Evolutionary conservation across 2,329 filamentous ascomycete species (phyloP).

Genomic region (Emmonsiellopsis sp.): DNA sequence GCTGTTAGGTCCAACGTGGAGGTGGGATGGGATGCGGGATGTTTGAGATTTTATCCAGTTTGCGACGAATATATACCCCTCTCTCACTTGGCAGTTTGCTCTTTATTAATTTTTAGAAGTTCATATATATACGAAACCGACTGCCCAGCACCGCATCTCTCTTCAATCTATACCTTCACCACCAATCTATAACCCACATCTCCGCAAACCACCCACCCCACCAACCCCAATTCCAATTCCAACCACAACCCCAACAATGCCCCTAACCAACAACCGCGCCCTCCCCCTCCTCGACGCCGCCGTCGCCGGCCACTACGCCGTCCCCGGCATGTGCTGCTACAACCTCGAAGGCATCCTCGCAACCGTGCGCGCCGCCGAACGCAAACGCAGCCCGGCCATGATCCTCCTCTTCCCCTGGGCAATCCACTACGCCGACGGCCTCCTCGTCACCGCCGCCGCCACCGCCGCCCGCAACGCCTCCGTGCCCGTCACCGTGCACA

Average conservation of each 20-base stretch:
- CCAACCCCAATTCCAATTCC: no score
- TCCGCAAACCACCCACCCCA: not conserved
- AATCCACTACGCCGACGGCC: slow-evolving; percentile 52
- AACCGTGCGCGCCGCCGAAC: slow-evolving; percentile 59
- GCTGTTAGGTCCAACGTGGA: no score
- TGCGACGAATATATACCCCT: no score
- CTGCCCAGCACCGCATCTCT: no score
- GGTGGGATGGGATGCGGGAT: no score
- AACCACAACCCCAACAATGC: not conserved
- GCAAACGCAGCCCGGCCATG: slow-evolving; percentile 58
- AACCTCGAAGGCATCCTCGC: slow-evolving; percentile 64
- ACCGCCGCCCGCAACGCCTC: slow-evolving; percentile 47
- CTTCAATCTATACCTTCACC: no score
- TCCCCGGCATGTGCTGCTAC: slow-evolving; percentile 56
- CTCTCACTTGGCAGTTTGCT: no score
- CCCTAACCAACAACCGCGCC: slow-evolving; percentile 42
- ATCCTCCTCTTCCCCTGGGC: slow-evolving; percentile 70
- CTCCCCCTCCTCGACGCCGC: slow-evolving; percentile 51
- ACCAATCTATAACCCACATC: not conserved
- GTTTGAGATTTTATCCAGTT: no score
- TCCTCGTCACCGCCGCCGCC: slow-evolving; percentile 48
- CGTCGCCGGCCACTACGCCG: slow-evolving; percentile 47
- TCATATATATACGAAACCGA: no score
- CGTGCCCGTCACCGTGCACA: slow-evolving; percentile 55
- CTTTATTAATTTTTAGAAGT: no score